phyloP scores from a whole-genome alignment of 192 early-diverging fungal species.

The Rhizoclosmatium globosum region DNA sequence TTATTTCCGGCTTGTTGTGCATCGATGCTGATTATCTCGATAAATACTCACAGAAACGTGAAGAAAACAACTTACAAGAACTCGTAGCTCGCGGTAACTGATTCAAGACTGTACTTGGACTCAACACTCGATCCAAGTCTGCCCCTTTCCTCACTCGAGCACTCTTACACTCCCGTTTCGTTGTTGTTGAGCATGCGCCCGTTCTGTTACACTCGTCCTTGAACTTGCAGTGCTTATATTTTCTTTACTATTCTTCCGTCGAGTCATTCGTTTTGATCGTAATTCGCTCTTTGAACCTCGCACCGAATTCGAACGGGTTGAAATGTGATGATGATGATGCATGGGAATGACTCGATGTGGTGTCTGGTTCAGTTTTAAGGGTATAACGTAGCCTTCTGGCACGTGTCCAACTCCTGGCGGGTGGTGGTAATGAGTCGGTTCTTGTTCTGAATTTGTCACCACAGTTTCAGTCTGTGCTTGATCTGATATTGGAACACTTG shows the following conservation, averaged over 20 bases:
- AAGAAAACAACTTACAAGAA: not conserved
- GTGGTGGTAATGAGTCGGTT: not conserved
- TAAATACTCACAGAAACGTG: too few relatives aligned
- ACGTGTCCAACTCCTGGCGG: not conserved
- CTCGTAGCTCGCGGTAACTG: conserved; percentile 19
- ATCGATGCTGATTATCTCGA: too few relatives aligned
- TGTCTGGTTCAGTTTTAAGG: not conserved
- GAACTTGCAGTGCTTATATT: not conserved
- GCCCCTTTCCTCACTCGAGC: not conserved
- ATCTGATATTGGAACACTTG: not conserved
- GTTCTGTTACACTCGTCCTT: conserved; percentile 2
- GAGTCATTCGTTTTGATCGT: not conserved
- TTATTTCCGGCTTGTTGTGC: conserved; percentile 19
- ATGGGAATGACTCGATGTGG: not conserved
- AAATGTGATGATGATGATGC: not conserved
- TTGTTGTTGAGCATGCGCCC: not conserved
- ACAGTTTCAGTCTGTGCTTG: not conserved
- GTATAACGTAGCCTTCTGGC: not conserved
- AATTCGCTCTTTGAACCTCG: too few relatives aligned
- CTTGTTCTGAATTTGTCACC: too few relatives aligned
- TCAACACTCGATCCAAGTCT: conserved; percentile 14
- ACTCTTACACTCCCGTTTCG: not conserved
- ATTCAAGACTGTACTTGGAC: conserved; percentile 19
- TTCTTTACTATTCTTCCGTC: not conserved
- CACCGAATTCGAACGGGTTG: too few relatives aligned